Base-by-base conservation (phyloP, 371 early-diverging fungal species). In the Mortierella polycephala region DNA sequence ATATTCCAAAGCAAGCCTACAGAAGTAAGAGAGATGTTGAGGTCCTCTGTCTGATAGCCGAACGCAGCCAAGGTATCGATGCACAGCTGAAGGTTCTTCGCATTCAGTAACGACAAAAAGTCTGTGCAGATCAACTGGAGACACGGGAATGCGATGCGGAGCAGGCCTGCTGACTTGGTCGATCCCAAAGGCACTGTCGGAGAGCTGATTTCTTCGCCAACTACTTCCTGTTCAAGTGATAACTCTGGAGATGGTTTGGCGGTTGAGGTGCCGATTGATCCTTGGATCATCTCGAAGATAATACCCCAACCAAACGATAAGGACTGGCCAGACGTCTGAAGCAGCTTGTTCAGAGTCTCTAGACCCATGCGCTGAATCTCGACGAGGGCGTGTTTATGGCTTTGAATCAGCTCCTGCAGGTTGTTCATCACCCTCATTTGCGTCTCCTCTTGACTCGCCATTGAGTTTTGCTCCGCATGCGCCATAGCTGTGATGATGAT, bases 51-150 rank as follows among this genome's bases (percentile, higher is more conserved):
- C 75, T 95, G 95, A 53, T 87, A 84, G 4, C 95, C 96, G 86
- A 96, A 98, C 13, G 88, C 84, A 1, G 90, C 93, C 21, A 98
- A 71, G 0, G 94, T 91, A 37, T 92, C 88, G 62, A 97, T 94
- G 72, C 96, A 96, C 50, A 90, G 89, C 14, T 89, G 86, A 30
- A 99, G 79, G 61, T 93, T 90, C 11, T 84, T 83, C 2, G 96
- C 93, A 16, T 88, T 85, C 73, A 99, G 81, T 5, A 92, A 84
- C 4, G 94, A 86, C 40, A 99, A 67, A 68, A 97, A 97, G 74
- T 99, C 98, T 6, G 95, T 93, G 80, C 97, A 97, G n/a, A 99
- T 95, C 30, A 99, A 81, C 80, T 98, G 97, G 50, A 98, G 81
- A 61, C 93, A 95, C 5, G 98, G 92, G 68, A 99, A 98, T 4